phyloP scores from a whole-genome alignment of 306 rosid genomes.

The Prunus persica region DNA sequence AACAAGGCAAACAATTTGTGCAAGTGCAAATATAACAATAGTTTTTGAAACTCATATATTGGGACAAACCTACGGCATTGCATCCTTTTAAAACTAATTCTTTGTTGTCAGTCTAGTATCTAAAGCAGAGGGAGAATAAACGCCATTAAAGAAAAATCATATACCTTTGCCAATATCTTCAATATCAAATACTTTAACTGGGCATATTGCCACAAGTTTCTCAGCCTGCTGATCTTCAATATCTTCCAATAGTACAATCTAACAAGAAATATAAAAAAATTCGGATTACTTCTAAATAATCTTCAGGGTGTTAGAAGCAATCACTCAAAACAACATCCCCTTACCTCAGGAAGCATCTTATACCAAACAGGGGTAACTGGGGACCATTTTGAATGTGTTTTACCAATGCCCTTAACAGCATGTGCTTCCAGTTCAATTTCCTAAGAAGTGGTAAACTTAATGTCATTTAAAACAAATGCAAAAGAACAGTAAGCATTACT shows the following conservation, averaged over 20 bases:
- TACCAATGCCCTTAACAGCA: conserved; percentile 95
- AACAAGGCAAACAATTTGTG: background rate
- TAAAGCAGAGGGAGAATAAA: conserved; percentile 9
- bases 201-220: conserved; percentile 65
- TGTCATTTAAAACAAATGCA: background rate
- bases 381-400: conserved; percentile 96
- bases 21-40: background rate
- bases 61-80: conserved; percentile 9
- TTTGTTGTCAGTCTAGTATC: background rate
- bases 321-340: conserved; percentile 7
- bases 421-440: conserved; percentile 96
- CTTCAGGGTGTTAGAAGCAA: conserved; percentile 1
- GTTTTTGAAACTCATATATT: background rate
- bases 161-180: conserved; percentile 88
- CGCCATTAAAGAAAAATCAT: conserved; percentile 9
- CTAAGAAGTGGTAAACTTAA: conserved; percentile 31
- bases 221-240: conserved; percentile 64
- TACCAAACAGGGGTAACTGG: conserved; percentile 98
- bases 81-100: conserved; percentile 6
- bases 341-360: conserved; percentile 97
- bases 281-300: conserved; percentile 5
- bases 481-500: background rate
- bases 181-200: conserved; percentile 76
- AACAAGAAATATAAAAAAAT: conserved; percentile 5
- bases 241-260: conserved; percentile 68